Evolutionary conservation across 176 grass and related monocot genomes (phyloP), one percentile per base, ranked within the genome.

Genomic region (Neostapfia colusana): DNA sequence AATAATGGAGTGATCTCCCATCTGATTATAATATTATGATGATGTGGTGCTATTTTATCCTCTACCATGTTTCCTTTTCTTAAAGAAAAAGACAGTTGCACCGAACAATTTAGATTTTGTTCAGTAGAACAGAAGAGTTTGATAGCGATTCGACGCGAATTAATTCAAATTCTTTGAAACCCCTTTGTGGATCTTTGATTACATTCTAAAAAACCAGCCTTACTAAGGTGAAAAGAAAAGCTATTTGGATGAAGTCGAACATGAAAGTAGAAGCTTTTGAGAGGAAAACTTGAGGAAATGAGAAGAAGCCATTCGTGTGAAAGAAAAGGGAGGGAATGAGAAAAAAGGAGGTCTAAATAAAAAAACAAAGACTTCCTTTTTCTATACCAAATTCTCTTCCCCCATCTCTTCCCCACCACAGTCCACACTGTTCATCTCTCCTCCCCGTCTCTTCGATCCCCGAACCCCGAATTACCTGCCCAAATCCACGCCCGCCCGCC

Each of bases 401-500:
- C 77, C 66, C 27, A 63, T 1, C 70, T 15, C 70, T 65, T 79
- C 50, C 73, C 81, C 73, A 81, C 73, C 61, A 85, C 82, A 88
- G 80, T 85, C 44, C 69, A 69, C 74, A 84, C 81, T 88, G 81
- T 66, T 78, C 83, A 72, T 73, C 79, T 62, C 51, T 44, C 49
- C 66, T 68, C 12, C 40, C 45, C 21, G 56, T 76, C 74, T 41
- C 77, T 53, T 59, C 79, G 87, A 85, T 89, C 79, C 87, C 87
- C 83, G 85, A 85, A 85, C 85, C 87, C 65, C 18, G 54, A 85
- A 78, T 73, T 85, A 85, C 82, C 78, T 65, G 43, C 59, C 41
- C 72, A 39, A 81, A 69, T 66, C 68, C 67, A 8, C 45, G 8
- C 57, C 37, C 45, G 11, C 57, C 37, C 14, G 17, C 18, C 70